These are phyloP conservation scores for Linum usitatissimum DNA, from an alignment of 345 rosid species.

Conservation along the genomic window DNA sequence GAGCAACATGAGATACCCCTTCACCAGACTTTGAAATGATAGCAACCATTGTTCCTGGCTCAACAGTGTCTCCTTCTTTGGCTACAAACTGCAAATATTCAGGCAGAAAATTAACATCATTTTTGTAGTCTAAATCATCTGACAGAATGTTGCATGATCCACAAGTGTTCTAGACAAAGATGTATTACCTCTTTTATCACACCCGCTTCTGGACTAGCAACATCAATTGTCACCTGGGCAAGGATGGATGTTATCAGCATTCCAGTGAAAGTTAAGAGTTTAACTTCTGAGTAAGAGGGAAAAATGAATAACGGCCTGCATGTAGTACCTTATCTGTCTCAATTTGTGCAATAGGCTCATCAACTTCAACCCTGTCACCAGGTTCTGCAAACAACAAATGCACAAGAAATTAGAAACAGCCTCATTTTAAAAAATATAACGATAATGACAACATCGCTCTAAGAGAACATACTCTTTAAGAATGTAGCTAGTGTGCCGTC, in stretches of 20 bases:
- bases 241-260: not conserved
- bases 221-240: conserved; percentile 70
- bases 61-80: conserved; percentile 96
- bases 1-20: conserved; percentile 65
- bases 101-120: not conserved
- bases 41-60: conserved; percentile 80
- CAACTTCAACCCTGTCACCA: conserved; percentile 82
- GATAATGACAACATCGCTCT: not conserved
- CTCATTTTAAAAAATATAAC: not conserved
- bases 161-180: not conserved
- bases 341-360: conserved; percentile 89
- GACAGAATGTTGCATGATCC: not conserved
- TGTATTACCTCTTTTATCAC: conserved; percentile 56
- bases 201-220: conserved; percentile 79
- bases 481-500: conserved; percentile 71
- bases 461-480: conserved; percentile 49
- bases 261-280: not conserved
- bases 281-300: not conserved
- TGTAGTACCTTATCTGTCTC: conserved; percentile 84
- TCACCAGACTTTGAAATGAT: conserved; percentile 79
- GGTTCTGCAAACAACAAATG: conserved; percentile 41
- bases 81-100: conserved; percentile 51
- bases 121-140: not conserved
- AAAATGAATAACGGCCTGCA: not conserved
- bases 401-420: not conserved